A percentile compares a stretch with the other conserved stretches of the same genome.
These are phyloP conservation scores for Capsicum baccatum DNA, from an alignment of 257 asterid species.

Conservation along the genomic window DNA sequence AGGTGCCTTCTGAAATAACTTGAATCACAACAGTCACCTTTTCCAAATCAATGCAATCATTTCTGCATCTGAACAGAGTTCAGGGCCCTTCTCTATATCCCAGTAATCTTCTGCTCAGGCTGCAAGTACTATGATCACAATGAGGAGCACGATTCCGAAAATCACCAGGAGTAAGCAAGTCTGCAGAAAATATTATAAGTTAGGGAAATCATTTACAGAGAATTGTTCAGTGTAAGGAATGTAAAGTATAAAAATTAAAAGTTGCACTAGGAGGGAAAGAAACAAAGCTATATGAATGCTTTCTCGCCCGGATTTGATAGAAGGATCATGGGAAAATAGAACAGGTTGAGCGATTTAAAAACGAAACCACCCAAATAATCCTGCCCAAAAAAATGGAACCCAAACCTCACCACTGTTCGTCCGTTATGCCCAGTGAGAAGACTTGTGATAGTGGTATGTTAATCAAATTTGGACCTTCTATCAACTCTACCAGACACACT, in stretches of 20 bases:
- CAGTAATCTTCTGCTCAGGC: slow-evolving; percentile 46
- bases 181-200: slow-evolving; percentile 47
- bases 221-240: background rate
- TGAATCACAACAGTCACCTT: background rate
- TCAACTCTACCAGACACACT: background rate
- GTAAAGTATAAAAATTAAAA: background rate
- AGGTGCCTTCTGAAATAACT: background rate
- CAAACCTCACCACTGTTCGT: background rate
- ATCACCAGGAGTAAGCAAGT: slow-evolving; percentile 84
- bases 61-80: background rate
- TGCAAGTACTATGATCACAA: slow-evolving; percentile 70
- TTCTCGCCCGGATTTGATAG: background rate
- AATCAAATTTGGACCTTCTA: background rate
- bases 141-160: slow-evolving; percentile 80
- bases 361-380: background rate
- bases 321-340: background rate
- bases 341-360: background rate
- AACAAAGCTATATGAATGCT: background rate
- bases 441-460: background rate
- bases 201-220: background rate
- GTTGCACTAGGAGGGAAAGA: background rate
- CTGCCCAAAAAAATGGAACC: background rate
- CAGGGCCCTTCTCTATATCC: background rate
- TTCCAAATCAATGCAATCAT: background rate
- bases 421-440: slow-evolving; percentile 2